phyloP scores from a whole-genome alignment of 2,329 filamentous ascomycete genomes.

The Canariomyces notabilis region DNA sequence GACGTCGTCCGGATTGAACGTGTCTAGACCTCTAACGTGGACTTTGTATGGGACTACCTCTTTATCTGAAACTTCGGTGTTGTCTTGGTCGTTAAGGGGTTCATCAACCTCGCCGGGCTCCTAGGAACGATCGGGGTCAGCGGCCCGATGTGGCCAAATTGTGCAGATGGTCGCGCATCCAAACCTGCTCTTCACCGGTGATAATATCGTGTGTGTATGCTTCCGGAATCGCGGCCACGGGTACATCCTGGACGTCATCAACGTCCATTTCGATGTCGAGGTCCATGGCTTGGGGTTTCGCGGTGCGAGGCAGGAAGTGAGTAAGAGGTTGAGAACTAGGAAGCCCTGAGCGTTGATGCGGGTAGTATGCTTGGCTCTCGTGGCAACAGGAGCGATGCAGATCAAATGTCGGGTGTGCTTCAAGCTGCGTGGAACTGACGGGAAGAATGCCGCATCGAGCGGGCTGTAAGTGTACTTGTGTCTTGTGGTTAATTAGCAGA shows the following conservation, averaged over 20 bases:
- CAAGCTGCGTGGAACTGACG: too few relatives aligned
- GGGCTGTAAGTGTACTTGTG: too few relatives aligned
- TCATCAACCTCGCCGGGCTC: slow-evolving; percentile 40
- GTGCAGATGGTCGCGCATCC: slow-evolving; percentile 2
- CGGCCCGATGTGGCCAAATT: background rate
- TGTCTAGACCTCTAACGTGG: slow-evolving; percentile 79
- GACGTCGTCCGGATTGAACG: slow-evolving; percentile 74
- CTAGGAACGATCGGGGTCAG: slow-evolving; percentile 22
- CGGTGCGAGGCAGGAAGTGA: background rate
- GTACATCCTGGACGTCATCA: slow-evolving; percentile 32
- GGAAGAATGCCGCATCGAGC: too few relatives aligned
- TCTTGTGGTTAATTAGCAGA: background rate
- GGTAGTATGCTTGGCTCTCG: too few relatives aligned
- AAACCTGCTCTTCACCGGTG: slow-evolving; percentile 27
- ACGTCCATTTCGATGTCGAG: slow-evolving; percentile 68
- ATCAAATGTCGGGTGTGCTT: too few relatives aligned
- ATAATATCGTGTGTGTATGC: slow-evolving; percentile 26
- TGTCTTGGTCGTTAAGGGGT: slow-evolving; percentile 13
- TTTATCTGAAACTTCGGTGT: slow-evolving; percentile 25
- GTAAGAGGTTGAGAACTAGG: too few relatives aligned
- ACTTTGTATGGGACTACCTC: slow-evolving; percentile 56
- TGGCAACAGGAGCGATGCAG: too few relatives aligned
- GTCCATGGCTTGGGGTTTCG: slow-evolving; percentile 49
- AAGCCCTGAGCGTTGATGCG: too few relatives aligned
- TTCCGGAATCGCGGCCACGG: slow-evolving; percentile 24